These are phyloP conservation scores for Fermentozyma sake DNA, from an alignment of 1,139 yeast genomes.

Conservation along the genomic window DNA sequence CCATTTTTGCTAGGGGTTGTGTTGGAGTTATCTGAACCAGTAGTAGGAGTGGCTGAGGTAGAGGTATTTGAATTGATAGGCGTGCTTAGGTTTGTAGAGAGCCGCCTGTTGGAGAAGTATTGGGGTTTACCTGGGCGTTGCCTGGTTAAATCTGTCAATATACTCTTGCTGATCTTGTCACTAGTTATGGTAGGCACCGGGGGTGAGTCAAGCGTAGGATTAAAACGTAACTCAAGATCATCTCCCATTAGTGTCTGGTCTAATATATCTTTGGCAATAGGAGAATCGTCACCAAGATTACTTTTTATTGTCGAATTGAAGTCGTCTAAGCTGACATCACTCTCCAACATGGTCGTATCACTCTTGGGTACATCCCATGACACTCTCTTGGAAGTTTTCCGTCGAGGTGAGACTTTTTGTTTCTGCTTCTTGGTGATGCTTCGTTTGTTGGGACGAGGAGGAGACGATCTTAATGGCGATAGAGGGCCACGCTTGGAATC, in stretches of 20 bases:
- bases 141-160: neutral
- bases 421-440: slow-evolving; percentile 14
- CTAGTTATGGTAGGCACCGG: slow-evolving; percentile 11
- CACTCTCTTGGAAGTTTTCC: slow-evolving; percentile 23
- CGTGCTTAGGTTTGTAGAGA: slow-evolving; percentile 11
- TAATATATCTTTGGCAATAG: slow-evolving; percentile 17
- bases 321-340: slow-evolving; percentile 23
- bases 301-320: slow-evolving; percentile 16
- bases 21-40: too few relatives aligned
- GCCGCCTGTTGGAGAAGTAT: slow-evolving; percentile 14
- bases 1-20: too few relatives aligned
- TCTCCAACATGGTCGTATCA: slow-evolving; percentile 26
- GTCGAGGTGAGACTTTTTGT: slow-evolving; percentile 12
- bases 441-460: slow-evolving; percentile 22
- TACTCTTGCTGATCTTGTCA: neutral
- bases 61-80: slow-evolving; percentile 3
- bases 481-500: slow-evolving; percentile 22
- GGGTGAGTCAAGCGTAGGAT: slow-evolving; percentile 30
- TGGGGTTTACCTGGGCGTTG: neutral
- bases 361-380: slow-evolving; percentile 35
- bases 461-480: slow-evolving; percentile 30
- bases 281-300: slow-evolving; percentile 27
- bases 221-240: slow-evolving; percentile 27
- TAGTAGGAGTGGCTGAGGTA: too few relatives aligned
- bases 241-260: slow-evolving; percentile 17